phyloP scores from a whole-genome alignment of 257 asterid species.

The Avicennia marina region DNA sequence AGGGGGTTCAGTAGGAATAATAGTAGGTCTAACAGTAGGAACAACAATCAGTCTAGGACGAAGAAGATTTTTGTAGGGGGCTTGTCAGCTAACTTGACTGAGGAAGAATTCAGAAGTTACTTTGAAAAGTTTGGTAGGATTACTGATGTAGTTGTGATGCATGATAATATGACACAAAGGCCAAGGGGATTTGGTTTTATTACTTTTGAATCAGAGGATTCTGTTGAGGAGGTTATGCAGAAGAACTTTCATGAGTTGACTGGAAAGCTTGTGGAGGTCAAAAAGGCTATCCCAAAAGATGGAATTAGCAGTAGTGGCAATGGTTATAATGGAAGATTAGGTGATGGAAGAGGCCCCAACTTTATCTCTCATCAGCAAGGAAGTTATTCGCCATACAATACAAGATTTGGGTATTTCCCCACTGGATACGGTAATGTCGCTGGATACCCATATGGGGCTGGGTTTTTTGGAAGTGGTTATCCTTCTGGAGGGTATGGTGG shows the following conservation, averaged over 20 bases:
- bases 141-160: constrained; percentile 90
- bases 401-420: constrained; percentile 52
- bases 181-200: constrained; percentile 97
- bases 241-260: constrained; percentile 64
- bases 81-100: constrained; percentile 67
- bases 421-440: constrained; percentile 46
- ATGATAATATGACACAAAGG: constrained; percentile 72
- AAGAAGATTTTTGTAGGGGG: constrained; percentile 97
- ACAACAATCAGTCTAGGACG: constrained; percentile 56
- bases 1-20: constrained; percentile 43
- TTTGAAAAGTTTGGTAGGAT: constrained; percentile 83
- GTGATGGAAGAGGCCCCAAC: constrained; percentile 40
- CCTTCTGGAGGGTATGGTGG: constrained; percentile 61
- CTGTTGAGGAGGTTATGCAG: constrained; percentile 77
- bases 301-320: constrained; percentile 33
- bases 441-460: constrained; percentile 59
- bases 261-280: constrained; percentile 89
- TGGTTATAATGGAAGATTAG: constrained; percentile 38
- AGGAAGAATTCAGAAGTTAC: constrained; percentile 75
- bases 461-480: constrained; percentile 41
- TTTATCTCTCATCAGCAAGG: constrained; percentile 40
- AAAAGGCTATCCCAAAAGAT: constrained; percentile 84
- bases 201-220: constrained; percentile 77
- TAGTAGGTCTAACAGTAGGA: constrained; percentile 46
- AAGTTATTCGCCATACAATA: constrained; percentile 30